Evolutionary conservation across 2,329 filamentous ascomycete species (phyloP), one percentile per base, ranked within the genome.

Genomic region (Aspergillus intermedius): DNA sequence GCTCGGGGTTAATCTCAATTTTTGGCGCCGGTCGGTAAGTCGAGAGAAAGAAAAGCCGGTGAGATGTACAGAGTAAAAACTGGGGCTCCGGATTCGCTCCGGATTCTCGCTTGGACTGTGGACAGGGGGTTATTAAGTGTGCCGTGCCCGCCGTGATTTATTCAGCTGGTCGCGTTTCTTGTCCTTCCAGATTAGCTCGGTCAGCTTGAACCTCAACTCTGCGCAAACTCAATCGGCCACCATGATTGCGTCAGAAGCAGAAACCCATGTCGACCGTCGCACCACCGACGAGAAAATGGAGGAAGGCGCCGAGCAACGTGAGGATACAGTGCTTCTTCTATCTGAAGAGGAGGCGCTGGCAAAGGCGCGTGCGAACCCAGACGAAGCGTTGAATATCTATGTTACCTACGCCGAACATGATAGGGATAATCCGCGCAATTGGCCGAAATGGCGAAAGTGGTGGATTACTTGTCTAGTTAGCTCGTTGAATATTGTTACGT

Each of bases 391-490:
- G 3, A 59, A 60, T 2, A 54, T 64, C 28, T 44, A 52, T 17
- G 49, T 63, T 13, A 55, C 51, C 2, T 64, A 59, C 28, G 49
- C 45, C 5, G 30, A 42, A 4, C 40, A 52, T 6, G 61, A 64
- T 32, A 46, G 30, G 6, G 68, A 71, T 28, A 72, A 72, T 47
- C 71, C 71, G 8, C 62, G 68, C 32, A 65, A 71, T 41, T 74
- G 69, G 67, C 60, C 65, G 2, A 62, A 59, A 39, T 61, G 51
- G 52, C 62, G 61, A 23, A 69, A 69, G 49, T 73, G 70, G 70
- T 72, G 70, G 50, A 71, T 71, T 35, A 72, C 67, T 5, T 56
- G 60, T 28, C 56, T 73, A n/a, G 66, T 64, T 17, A 66, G 71
- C 49, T 60, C 65, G 50, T 54, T 73, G 19, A 63, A 64, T 43